Evolutionary conservation across 768 basidiomycete species (phyloP).

Genomic region (Auriscalpium orientale): DNA sequence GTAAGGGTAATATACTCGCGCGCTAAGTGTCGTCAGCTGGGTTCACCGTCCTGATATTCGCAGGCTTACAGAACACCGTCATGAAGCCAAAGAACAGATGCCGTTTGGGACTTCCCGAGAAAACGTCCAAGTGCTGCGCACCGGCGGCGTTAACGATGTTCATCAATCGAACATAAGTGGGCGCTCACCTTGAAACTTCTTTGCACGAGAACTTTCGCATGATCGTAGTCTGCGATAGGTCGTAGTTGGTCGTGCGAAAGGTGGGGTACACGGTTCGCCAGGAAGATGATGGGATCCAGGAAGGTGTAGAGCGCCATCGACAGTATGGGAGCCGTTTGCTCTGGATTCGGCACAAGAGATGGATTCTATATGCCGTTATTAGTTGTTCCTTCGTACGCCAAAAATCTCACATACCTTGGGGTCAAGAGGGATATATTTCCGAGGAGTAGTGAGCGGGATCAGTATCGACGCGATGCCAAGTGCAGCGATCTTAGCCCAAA

Average conservation of each 20-base stretch:
- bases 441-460: background rate
- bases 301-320: constrained; percentile 38
- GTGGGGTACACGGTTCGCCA: constrained; percentile 36
- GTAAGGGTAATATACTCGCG: constrained; percentile 8
- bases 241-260: constrained; percentile 37
- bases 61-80: constrained; percentile 14
- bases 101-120: constrained; percentile 13
- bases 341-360: constrained; percentile 17
- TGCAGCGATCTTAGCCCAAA: background rate
- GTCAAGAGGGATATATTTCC: background rate
- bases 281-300: constrained; percentile 43
- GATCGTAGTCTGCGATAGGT: constrained; percentile 41
- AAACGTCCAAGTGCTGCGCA: constrained; percentile 20
- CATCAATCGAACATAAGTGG: constrained; percentile 22
- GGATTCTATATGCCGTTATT: constrained; percentile 20
- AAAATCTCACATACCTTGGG: background rate
- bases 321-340: constrained; percentile 24
- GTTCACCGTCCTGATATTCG: background rate
- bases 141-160: background rate
- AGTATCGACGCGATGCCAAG: background rate
- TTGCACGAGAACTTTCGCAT: constrained; percentile 24
- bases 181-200: constrained; percentile 17
- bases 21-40: background rate
- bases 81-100: constrained; percentile 21
- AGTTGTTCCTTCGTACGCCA: background rate